Evolutionary conservation across 805 yeast genomes (phyloP), one percentile per base, ranked within the genome.

Genomic region (Wickerhamomyces kurtzmanii): DNA sequence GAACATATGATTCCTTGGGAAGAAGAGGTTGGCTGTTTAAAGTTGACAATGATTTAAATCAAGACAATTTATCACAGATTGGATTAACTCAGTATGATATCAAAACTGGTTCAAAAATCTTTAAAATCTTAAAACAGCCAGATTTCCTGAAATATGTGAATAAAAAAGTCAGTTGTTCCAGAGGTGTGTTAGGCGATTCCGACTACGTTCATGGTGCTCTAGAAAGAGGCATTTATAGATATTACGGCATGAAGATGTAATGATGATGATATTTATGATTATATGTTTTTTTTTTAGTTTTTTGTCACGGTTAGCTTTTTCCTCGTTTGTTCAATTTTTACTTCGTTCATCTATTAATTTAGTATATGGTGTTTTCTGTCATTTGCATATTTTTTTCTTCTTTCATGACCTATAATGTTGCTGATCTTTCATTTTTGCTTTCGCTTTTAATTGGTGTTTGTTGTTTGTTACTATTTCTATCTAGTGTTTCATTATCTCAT

Each of bases 11-110:
- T 37, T 62, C 59, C 15, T 59, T 45, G 42, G 93, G 94, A 5
- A 62, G 94, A 35, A 63, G 96, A 35, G 76, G 83, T 9, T 85
- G 95, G 94, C 49, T 85, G 12, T 78, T 74, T 50, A 71, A 66
- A 43, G 53, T 59, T 12, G 59, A 57, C 28, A 44, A 40, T 4
- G 40, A 32, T 15, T 26, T 42, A 19, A 59, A 59, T 31, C 49
- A 50, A 7, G 62, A 48, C 15, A 56, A 57, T 36, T 34, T 52
- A 2, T 44, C 45, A 14, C 40, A 45, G 8, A 30, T 40, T 15
- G 51, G 56, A 5, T 51, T 74, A 28, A 62, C 73, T 4, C 69
- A 62, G 42, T 79, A 73, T 42, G 85, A 79, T 52, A 55, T 71
- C 26, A 62, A 67, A 17, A 69, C 81, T 0, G 87, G 87, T 8